Conservation (phyloP, 1,284 basidiomycete species). For the Trametes hirsuta region DNA sequence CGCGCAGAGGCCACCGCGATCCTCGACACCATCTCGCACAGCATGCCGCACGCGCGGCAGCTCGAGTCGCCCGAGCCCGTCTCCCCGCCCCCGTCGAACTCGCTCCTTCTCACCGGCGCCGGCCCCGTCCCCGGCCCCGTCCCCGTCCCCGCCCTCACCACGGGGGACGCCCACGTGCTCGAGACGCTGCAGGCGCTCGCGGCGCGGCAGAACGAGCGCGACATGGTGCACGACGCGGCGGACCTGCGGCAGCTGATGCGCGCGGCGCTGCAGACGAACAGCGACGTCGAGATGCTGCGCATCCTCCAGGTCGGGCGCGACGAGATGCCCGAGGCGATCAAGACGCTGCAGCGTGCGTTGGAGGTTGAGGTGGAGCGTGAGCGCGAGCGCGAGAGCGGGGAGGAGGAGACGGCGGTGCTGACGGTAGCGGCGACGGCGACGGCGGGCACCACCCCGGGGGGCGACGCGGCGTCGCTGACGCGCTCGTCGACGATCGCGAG, state of each 20-base stretch:
- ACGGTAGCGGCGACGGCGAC: background rate
- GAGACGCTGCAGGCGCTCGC: conserved; percentile 28
- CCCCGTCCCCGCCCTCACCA: conserved; percentile 16
- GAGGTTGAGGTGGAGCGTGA: conserved; percentile 52
- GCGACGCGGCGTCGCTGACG: conserved; percentile 20
- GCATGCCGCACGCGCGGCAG: background rate
- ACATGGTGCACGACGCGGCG: conserved; percentile 55
- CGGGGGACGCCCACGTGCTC: conserved; percentile 19
- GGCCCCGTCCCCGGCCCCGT: conserved; percentile 14
- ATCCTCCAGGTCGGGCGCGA: conserved; percentile 64
- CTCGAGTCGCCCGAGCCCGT: conserved; percentile 6
- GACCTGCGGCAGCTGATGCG: conserved; percentile 64
- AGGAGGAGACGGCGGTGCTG: conserved; percentile 16
- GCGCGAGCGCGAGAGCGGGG: conserved; percentile 37
- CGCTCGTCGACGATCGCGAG: conserved; percentile 26
- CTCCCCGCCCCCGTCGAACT: conserved; percentile 15
- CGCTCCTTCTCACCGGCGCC: conserved; percentile 20
- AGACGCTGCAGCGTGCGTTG: conserved; percentile 72
- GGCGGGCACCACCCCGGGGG: background rate
- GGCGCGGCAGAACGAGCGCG: conserved; percentile 54
- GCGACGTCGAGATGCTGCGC: conserved; percentile 65
- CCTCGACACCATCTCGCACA: conserved; percentile 24
- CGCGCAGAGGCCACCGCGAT: conserved; percentile 35
- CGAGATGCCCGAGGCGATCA: conserved; percentile 80
- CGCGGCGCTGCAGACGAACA: conserved; percentile 56